Percentiles rank a stretch among this genome's conserved stretches.
phyloP scores from a whole-genome alignment of 108 stramenopile genomes.

The Conticribra guillardii region DNA sequence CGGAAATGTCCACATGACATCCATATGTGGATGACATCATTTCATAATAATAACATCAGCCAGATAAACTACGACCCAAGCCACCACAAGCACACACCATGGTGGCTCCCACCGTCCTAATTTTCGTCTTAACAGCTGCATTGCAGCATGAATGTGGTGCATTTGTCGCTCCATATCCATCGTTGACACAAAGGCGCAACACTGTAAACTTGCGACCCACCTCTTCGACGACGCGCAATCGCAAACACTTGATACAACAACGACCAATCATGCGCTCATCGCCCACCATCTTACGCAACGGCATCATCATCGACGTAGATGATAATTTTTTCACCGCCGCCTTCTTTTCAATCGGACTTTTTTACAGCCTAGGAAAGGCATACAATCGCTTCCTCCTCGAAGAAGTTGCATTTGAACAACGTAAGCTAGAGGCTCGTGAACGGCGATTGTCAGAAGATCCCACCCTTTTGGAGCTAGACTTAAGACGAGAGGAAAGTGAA shows the following conservation, averaged over 20 bases:
- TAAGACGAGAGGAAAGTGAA: constrained; percentile 43
- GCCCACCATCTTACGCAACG: constrained; percentile 31
- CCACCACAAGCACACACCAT: no score
- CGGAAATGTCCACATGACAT: no score
- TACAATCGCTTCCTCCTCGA: constrained; percentile 52
- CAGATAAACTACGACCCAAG: no score
- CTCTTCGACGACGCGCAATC: not conserved
- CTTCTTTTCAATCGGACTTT: constrained; percentile 48
- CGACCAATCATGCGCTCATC: constrained; percentile 7
- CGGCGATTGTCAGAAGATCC: constrained; percentile 39
- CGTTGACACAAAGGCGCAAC: no score
- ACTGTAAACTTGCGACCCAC: no score
- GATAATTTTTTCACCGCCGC: constrained; percentile 52
- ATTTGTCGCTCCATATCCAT: no score
- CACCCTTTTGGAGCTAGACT: constrained; percentile 26
- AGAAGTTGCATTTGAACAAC: constrained; percentile 50
- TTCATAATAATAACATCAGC: no score
- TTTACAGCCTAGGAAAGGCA: constrained; percentile 48
- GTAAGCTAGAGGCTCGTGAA: constrained; percentile 42
- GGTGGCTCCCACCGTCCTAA: no score
- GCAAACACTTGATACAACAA: not conserved
- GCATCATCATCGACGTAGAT: constrained; percentile 46
- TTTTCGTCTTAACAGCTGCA: no score
- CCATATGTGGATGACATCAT: no score
- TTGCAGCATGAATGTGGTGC: no score